Evolutionary conservation across 2,329 filamentous ascomycete genomes (phyloP).

Genomic region (Salinomyces thailandicus): DNA sequence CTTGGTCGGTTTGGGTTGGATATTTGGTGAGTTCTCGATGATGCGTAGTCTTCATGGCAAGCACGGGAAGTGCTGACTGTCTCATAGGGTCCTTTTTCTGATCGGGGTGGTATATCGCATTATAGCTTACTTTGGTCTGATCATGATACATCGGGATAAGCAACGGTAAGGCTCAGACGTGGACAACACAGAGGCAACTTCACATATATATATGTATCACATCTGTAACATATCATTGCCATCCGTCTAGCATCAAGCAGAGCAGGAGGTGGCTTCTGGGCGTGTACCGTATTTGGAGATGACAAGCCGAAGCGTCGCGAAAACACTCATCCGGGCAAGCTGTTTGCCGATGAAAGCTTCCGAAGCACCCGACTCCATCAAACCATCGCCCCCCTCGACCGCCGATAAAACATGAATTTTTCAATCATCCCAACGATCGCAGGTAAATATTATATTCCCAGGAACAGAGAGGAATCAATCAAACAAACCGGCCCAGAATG

Average conservation of each 20-base stretch:
- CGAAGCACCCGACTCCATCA: neutral
- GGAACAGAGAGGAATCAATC: neutral
- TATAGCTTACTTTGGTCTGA: slow-evolving; percentile 17
- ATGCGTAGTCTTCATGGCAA: neutral
- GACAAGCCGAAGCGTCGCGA: too few relatives aligned
- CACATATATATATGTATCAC: too few relatives aligned
- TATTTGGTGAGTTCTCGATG: slow-evolving; percentile 13
- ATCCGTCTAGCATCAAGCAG: too few relatives aligned
- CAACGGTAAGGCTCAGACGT: too few relatives aligned
- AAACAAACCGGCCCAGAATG: slow-evolving; percentile 4
- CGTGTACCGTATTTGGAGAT: too few relatives aligned
- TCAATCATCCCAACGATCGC: neutral
- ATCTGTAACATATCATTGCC: too few relatives aligned
- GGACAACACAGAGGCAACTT: too few relatives aligned
- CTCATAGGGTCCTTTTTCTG: slow-evolving; percentile 16
- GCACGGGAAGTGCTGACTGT: neutral
- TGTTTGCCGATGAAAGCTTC: slow-evolving; percentile 1
- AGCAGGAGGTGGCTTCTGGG: too few relatives aligned
- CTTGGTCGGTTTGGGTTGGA: slow-evolving; percentile 39
- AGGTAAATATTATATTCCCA: neutral
- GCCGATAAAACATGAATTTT: too few relatives aligned
- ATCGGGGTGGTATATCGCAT: slow-evolving; percentile 21
- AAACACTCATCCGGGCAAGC: slow-evolving; percentile 1
- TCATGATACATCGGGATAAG: slow-evolving; percentile 17
- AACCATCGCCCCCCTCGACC: too few relatives aligned